Percentiles rank a stretch among this genome's conserved stretches.
phyloP scores from a whole-genome alignment of 2,329 filamentous ascomycete species.

The Penicillium olsonii region DNA sequence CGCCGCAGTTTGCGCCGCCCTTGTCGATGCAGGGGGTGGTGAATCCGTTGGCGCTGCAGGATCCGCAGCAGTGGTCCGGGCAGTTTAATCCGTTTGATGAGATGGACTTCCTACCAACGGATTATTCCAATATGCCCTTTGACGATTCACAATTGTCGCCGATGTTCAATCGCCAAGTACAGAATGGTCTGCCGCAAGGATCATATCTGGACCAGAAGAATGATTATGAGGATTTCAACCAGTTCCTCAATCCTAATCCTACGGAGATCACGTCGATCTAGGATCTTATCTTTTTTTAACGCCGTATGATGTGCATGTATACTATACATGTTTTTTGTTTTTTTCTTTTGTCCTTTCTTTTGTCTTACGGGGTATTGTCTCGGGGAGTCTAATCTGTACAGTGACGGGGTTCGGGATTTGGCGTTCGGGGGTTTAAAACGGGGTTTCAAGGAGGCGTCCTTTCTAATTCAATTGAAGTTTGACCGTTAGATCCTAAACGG shows the following conservation, averaged over 20 bases:
- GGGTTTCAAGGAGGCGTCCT: slow-evolving; percentile 13
- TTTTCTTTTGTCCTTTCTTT: slow-evolving; percentile 11
- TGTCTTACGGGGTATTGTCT: slow-evolving; percentile 9
- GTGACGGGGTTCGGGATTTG: slow-evolving; percentile 21
- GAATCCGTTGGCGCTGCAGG: slow-evolving; percentile 39
- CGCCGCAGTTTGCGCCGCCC: slow-evolving; percentile 25
- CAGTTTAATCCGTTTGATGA: slow-evolving; percentile 34
- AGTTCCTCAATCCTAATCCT: slow-evolving; percentile 42
- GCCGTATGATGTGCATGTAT: slow-evolving; percentile 38
- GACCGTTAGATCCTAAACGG: slow-evolving; percentile 5
- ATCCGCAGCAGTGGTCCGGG: slow-evolving; percentile 29
- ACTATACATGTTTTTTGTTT: slow-evolving; percentile 29
- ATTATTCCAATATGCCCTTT: slow-evolving; percentile 35
- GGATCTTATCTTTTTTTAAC: slow-evolving; percentile 17
- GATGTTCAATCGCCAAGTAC: slow-evolving; percentile 38
- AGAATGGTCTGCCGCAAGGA: slow-evolving; percentile 34
- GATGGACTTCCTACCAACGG: slow-evolving; percentile 35
- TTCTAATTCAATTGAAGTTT: slow-evolving; percentile 8
- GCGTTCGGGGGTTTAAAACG: slow-evolving; percentile 18
- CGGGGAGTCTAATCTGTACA: slow-evolving; percentile 26
- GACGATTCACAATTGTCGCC: slow-evolving; percentile 36
- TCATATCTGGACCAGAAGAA: slow-evolving; percentile 33
- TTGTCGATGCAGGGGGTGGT: slow-evolving; percentile 38
- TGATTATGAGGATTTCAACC: slow-evolving; percentile 44
- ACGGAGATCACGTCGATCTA: slow-evolving; percentile 41